Evolutionary conservation across 352 stramenopile genomes (phyloP).

Genomic region (Pythium graminicola): DNA sequence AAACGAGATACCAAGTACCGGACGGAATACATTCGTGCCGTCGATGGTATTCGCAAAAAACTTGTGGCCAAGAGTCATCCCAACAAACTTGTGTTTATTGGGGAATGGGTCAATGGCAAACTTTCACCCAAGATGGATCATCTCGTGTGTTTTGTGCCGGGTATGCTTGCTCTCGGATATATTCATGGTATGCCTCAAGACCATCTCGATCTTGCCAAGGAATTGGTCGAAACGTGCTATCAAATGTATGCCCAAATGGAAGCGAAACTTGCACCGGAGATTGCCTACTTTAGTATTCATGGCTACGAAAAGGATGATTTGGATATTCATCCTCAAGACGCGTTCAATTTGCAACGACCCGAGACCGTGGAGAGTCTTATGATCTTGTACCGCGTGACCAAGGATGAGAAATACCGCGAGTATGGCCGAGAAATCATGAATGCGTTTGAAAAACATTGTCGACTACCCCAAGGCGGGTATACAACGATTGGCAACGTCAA

Average conservation of each 20-base stretch:
- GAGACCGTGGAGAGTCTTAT: slow-evolving; percentile 96
- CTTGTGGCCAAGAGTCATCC: slow-evolving; percentile 52
- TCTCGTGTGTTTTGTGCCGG: slow-evolving; percentile 87
- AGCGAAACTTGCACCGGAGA: slow-evolving; percentile 90
- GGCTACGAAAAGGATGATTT: neutral
- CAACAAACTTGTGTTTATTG: slow-evolving; percentile 59
- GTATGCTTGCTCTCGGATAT: slow-evolving; percentile 80
- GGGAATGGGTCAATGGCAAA: slow-evolving; percentile 47
- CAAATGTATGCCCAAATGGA: slow-evolving; percentile 89
- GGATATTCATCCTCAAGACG: neutral
- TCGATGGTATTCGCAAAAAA: slow-evolving; percentile 53
- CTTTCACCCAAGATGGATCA: slow-evolving; percentile 83
- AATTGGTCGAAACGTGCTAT: slow-evolving; percentile 91
- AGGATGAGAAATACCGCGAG: slow-evolving; percentile 92
- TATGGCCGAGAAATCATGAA: slow-evolving; percentile 95
- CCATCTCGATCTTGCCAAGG: slow-evolving; percentile 83
- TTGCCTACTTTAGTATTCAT: neutral
- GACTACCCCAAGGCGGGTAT: slow-evolving; percentile 60
- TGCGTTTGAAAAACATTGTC: slow-evolving; percentile 89
- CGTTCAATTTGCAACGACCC: slow-evolving; percentile 65
- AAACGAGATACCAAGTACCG: slow-evolving; percentile 74
- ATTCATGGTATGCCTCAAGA: slow-evolving; percentile 62
- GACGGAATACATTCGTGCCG: slow-evolving; percentile 50
- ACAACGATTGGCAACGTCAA: slow-evolving; percentile 3
- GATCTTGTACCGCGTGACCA: slow-evolving; percentile 93